Evolutionary conservation across 2,329 filamentous ascomycete species (phyloP).

Genomic region (Ophiobolus disseminans): DNA sequence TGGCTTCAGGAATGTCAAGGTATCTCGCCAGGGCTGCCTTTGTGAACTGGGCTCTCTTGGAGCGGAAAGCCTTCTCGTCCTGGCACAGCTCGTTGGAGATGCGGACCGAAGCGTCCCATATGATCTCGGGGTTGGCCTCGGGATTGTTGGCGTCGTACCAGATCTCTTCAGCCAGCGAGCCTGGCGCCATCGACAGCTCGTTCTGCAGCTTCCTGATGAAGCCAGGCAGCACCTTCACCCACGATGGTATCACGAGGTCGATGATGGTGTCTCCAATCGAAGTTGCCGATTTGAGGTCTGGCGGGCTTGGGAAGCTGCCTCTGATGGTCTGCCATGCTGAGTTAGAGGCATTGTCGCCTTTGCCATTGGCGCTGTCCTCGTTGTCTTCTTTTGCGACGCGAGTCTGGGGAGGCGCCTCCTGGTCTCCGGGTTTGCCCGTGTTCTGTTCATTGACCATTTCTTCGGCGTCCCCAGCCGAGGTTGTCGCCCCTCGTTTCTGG

Average conservation of each 20-base stretch:
- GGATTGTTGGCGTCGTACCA: constrained; percentile 91
- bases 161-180: constrained; percentile 89
- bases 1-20: constrained; percentile 75
- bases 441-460: constrained; percentile 19
- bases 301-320: constrained; percentile 36
- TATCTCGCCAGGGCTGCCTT: constrained; percentile 81
- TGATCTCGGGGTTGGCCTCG: constrained; percentile 83
- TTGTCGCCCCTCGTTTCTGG: constrained; percentile 24
- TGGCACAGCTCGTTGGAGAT: constrained; percentile 81
- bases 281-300: constrained; percentile 30
- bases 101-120: constrained; percentile 79
- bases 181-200: constrained; percentile 85
- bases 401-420: constrained; percentile 45
- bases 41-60: constrained; percentile 71
- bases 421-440: constrained; percentile 30
- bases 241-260: constrained; percentile 78
- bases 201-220: constrained; percentile 83
- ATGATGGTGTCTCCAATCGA: constrained; percentile 64
- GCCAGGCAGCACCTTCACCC: constrained; percentile 77
- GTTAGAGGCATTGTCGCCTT: constrained; percentile 13
- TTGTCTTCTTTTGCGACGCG: constrained; percentile 35
- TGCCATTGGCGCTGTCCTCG: constrained; percentile 25
- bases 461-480: constrained; percentile 27
- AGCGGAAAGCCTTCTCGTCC: constrained; percentile 79
- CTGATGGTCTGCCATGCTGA: constrained; percentile 46